Evolutionary conservation across 1,284 basidiomycete species (phyloP).

Genomic region (Sanghuangporus baumii): DNA sequence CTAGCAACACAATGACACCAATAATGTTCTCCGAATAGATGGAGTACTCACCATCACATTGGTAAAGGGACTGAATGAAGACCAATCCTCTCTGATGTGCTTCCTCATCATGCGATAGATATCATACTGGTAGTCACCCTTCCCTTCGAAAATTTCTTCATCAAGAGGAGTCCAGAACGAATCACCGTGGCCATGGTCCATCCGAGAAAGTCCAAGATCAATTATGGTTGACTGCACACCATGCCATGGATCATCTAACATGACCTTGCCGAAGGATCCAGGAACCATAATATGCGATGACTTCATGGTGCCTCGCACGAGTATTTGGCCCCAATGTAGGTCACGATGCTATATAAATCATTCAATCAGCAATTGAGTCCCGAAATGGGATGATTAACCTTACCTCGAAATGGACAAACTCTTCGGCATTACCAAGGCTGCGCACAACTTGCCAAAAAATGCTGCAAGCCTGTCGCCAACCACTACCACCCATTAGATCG

Average conservation of each 20-base stretch:
- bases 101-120: slow-evolving; percentile 85
- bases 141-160: slow-evolving; percentile 77
- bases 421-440: slow-evolving; percentile 75
- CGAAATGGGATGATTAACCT: slow-evolving; percentile 21
- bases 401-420: slow-evolving; percentile 81
- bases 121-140: slow-evolving; percentile 93
- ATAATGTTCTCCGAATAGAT: not conserved
- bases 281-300: slow-evolving; percentile 26
- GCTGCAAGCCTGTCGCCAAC: slow-evolving; percentile 84
- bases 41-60: slow-evolving; percentile 75
- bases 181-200: slow-evolving; percentile 45
- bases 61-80: slow-evolving; percentile 68
- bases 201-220: slow-evolving; percentile 89
- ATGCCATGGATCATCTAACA: slow-evolving; percentile 53
- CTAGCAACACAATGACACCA: slow-evolving; percentile 31
- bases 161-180: slow-evolving; percentile 76
- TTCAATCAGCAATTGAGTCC: not conserved
- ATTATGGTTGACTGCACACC: slow-evolving; percentile 84
- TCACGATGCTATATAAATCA: slow-evolving; percentile 76
- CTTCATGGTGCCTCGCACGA: slow-evolving; percentile 54
- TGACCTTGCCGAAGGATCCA: slow-evolving; percentile 30
- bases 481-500: slow-evolving; percentile 38
- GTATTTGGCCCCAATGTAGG: slow-evolving; percentile 96
- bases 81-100: slow-evolving; percentile 62
- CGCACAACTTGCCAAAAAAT: slow-evolving; percentile 89